Evolutionary conservation across 2,329 filamentous ascomycete genomes (phyloP).

Genomic region (Botrytis cinerea): DNA sequence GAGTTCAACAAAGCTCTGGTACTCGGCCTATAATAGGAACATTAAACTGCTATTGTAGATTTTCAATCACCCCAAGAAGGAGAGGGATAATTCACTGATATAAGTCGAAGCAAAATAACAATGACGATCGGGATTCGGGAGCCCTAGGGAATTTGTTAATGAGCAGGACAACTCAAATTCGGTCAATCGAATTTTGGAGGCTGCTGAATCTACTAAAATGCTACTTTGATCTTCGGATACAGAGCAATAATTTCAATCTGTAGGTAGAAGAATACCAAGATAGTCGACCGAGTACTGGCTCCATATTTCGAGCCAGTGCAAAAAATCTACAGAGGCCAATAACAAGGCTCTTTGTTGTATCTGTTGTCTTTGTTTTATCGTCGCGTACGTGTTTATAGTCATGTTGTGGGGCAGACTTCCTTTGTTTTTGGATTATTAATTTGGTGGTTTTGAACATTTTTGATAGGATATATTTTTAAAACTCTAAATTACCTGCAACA

Average conservation of each 20-base stretch:
- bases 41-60: neutral
- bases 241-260: neutral
- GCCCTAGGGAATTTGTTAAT: neutral
- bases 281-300: neutral
- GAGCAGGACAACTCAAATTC: neutral
- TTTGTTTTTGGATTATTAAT: neutral
- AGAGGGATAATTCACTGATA: neutral
- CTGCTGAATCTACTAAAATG: neutral
- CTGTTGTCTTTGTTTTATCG: neutral
- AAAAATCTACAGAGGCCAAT: neutral
- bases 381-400: neutral
- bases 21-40: neutral
- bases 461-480: accelerated
- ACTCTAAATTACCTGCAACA: no score
- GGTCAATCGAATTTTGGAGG: neutral
- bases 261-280: neutral
- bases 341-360: neutral
- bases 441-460: accelerated
- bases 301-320: neutral
- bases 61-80: neutral
- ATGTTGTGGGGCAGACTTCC: no score
- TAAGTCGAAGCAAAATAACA: neutral
- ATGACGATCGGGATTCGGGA: neutral
- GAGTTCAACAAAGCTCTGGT: neutral
- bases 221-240: no score